Evolutionary conservation across 140 eudicot genomes (phyloP), one percentile per base, ranked within the genome.

Genomic region (Oenanthe javanica): DNA sequence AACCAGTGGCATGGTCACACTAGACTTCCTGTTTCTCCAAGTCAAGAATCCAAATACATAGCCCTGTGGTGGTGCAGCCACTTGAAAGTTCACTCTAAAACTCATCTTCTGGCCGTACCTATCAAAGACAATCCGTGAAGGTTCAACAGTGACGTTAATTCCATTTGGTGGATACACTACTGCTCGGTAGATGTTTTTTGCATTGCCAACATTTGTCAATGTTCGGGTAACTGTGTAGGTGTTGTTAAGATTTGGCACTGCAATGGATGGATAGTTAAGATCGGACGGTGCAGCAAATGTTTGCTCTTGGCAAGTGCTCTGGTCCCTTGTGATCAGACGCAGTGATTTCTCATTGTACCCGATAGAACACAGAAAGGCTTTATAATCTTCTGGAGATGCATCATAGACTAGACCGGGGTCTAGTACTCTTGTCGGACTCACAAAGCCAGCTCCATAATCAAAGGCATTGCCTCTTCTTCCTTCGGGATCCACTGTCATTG

Each of bases 371-470:
- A 93, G 96, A 84, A 93, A 93, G 11, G 92, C 87, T 79, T 87
- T 93, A 88, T 90, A 93, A 83, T 93, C 97, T 47, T 87, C 66
- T 59, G 97, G 87, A 51, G 80, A 66, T 79, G 97, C 86, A 57
- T 93, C 96, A 15, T 90, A 93, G 51, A 93, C 55, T 16, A 93
- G 96, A 71, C 96, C 94, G 10, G 97, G 96, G 43, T 86, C 87
- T 50, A 93, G 92, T 50, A 90, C 94, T 64, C 82, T 79, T 7
- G 77, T 90, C 16, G 97, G 97, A 84, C 86, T 88, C 75, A 93
- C 74, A 76, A 90, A 93, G 38, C 97, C 97, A 3, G 97, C 78
- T 6, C 97, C 97, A 36, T 84, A 87, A 83, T 93, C 96, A 84
- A 93, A 93, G 64, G 97, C 90, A 47, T 84, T 86, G 13, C 91